Evolutionary conservation across 768 basidiomycete species (phyloP).

Genomic region (Kwoniella heveanensis): DNA sequence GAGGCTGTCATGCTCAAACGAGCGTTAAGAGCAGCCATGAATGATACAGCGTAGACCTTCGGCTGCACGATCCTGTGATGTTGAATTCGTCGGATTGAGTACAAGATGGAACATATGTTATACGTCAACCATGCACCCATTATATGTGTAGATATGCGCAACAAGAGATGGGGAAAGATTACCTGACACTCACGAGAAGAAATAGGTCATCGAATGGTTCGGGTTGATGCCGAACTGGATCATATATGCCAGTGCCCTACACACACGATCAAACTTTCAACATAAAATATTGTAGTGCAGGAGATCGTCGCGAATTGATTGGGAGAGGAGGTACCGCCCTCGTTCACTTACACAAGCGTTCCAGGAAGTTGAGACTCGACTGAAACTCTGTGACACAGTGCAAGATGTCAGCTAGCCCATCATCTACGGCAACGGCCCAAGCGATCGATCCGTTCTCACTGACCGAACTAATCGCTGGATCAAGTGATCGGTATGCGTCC

Average conservation of each 20-base stretch:
- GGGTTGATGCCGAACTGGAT: background rate
- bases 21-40: background rate
- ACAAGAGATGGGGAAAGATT: background rate
- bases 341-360: background rate
- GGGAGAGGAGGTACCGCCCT: no score
- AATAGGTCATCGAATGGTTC: background rate
- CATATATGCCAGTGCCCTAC: background rate
- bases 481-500: slow-evolving; percentile 8
- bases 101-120: background rate
- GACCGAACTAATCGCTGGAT: slow-evolving; percentile 3
- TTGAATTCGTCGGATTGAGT: background rate
- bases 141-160: background rate
- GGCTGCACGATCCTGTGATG: slow-evolving; percentile 1
- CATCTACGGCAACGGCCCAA: no score
- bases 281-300: no score
- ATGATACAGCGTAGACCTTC: slow-evolving; percentile 2
- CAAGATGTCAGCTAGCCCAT: background rate
- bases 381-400: background rate
- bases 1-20: background rate
- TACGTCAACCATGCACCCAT: background rate
- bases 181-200: slow-evolving; percentile 1
- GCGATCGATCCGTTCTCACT: background rate
- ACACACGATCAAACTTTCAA: background rate
- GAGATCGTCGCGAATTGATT: no score
- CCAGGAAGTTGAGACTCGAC: slow-evolving; percentile 8